These are phyloP conservation scores for Postia placenta DNA, from an alignment of 768 basidiomycete species.

Conservation along the genomic window DNA sequence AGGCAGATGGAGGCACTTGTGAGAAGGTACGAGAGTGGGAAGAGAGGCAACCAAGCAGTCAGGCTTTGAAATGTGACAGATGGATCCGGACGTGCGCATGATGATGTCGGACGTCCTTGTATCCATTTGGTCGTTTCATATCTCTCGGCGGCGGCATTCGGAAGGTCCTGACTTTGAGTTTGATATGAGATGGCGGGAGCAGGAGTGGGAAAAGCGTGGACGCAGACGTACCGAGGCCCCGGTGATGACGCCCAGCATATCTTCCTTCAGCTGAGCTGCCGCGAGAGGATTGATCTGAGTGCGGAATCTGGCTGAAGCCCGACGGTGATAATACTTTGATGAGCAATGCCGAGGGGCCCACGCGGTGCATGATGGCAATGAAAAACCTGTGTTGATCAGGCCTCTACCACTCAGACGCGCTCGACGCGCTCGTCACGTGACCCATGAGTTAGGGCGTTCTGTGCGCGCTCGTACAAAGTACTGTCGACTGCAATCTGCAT, in stretches of 20 bases:
- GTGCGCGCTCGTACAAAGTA: no score
- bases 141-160: background rate
- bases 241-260: background rate
- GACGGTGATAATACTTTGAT: no score
- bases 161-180: background rate
- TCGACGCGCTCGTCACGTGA: no score
- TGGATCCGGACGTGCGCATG: slow-evolving; percentile 1
- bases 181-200: background rate
- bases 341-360: no score
- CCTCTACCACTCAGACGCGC: no score
- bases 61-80: slow-evolving; percentile 1
- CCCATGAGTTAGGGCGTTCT: no score
- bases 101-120: background rate
- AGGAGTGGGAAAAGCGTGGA: background rate
- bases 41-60: background rate
- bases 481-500: no score
- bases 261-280: no score
- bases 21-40: background rate
- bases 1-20: background rate
- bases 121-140: background rate
- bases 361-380: no score
- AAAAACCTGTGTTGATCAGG: no score
- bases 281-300: no score
- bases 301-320: no score
- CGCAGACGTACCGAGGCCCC: background rate